Base-by-base conservation (phyloP, 2,329 filamentous ascomycete genomes). In the Colletotrichum sp. region DNA sequence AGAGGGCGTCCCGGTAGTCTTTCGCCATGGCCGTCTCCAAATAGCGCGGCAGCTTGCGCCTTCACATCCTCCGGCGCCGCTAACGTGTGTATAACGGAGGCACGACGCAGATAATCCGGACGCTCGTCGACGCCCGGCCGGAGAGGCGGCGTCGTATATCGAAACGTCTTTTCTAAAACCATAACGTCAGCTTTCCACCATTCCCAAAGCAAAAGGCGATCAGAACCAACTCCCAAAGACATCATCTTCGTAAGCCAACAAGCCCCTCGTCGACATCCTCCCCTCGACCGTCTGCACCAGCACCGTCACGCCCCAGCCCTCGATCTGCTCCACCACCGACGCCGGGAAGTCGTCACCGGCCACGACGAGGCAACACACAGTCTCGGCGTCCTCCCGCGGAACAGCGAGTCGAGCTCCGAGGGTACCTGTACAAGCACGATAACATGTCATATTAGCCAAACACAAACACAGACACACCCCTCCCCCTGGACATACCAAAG, bases 351-450 rank as follows among this genome's bases (percentile, higher is more conserved):
- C 73, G 12, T 57, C 32, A 1, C 68, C 75, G 12, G 67, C 72
- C 2, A 52, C 29, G 22, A 76, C 15, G 29, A 77, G 67, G 22
- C 68, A 77, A 7, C 32, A 68, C 2, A 77, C 13, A 0, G 68
- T 30, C 55, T 16, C 34, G 57, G 67, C 36, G 12, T 65, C 55
- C 19, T 27, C 39, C 29, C 49, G 27, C 9, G 63, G 57, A 6
- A 77, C 68, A 6, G 66, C 75, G 25, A 77, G 68, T 4, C 72
- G 67, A 11, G 75, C 72, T 32, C 75, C 75, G 22, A 75, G 72
- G 4, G 75, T 75, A 44, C 62, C 75, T 77, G 49, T 22, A 62
- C 19, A 6, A 61, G 15, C 19, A 29, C 52, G 12, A 16, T 3
- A 52, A 66, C 29, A 59, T 22, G 15, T 66, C 39, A 29, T 3